Evolutionary conservation across 2,329 filamentous ascomycete genomes (phyloP), one percentile per base, ranked within the genome.

Genomic region (Fusarium xylarioides): DNA sequence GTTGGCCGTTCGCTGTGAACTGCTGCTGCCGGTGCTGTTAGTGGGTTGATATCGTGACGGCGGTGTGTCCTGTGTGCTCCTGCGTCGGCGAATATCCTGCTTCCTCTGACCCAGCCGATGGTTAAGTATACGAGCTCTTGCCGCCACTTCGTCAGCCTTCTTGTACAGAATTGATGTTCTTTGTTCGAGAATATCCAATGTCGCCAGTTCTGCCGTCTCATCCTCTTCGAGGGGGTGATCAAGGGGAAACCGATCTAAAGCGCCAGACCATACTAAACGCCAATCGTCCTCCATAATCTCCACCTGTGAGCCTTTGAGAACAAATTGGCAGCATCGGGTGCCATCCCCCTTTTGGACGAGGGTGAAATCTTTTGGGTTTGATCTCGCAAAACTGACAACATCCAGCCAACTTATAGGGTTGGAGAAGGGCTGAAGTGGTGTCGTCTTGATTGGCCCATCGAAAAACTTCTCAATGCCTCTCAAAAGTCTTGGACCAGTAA

Each of bases 281-380:
- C 92, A 97, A 79, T 97, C 94, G 80, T 97, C 94, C 80, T 97
- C 94, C 23, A 90, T 91, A 69, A 97, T 95, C 83, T 97, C 93
- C 14, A 97, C 92, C 53, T 93, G 89, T 73, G 91, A 88, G 68
- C 95, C 93, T 79, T 95, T 95, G 72, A 94, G 91, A 78, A 91
- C 90, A 81, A 97, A 96, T 71, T 94, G 93, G 79, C 94, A 97
- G 59, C 92, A 90, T 52, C 92, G 89, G 59, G 89, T 84, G 26
- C 92, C 92, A 73, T 93, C 91, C 49, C 89, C 86, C 70, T 89
- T 88, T 64, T 92, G 90, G 61, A 90, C 90, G 57, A 97, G 84
- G 38, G 90, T 88, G 81, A 97, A 96, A 62, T 95, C 93, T 73
- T 90, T 88, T 1, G 94, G 93, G 71, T 94, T 95, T 72, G 90